These are phyloP conservation scores for Inosperma sp. DNA, from an alignment of 768 basidiomycete species.

Conservation along the genomic window DNA sequence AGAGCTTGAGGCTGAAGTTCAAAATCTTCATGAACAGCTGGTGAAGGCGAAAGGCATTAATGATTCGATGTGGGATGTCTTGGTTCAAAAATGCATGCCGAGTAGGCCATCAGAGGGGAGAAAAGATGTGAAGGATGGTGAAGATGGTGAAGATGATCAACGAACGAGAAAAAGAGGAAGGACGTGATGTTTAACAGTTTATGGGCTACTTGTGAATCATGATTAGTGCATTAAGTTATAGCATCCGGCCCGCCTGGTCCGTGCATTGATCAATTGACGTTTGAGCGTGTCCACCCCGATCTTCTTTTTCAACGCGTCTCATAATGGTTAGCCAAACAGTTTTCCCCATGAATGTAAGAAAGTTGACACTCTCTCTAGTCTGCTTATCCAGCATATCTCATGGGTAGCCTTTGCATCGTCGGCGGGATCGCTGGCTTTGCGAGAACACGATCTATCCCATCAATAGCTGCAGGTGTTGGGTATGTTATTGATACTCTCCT, in stretches of 20 bases:
- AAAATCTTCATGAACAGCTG: constrained; percentile 60
- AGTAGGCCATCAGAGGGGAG: constrained; percentile 13
- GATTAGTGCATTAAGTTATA: background rate
- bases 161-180: constrained; percentile 26
- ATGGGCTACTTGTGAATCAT: background rate
- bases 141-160: constrained; percentile 15
- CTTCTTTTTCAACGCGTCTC: no score
- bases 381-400: constrained; percentile 74
- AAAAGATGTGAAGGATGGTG: background rate
- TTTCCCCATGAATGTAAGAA: no score
- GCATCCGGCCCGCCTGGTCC: no score
- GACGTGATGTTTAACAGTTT: constrained; percentile 11
- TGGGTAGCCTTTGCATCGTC: constrained; percentile 71
- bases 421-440: constrained; percentile 73
- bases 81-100: constrained; percentile 59
- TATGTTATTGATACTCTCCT: constrained; percentile 29
- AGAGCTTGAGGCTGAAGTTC: constrained; percentile 72
- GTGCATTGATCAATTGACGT: no score
- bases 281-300: no score
- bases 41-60: constrained; percentile 87
- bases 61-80: constrained; percentile 88
- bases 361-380: no score
- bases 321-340: no score
- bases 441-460: constrained; percentile 73
- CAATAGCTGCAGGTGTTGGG: constrained; percentile 78